Evolutionary conservation across 2,329 filamentous ascomycete genomes (phyloP), one percentile per base, ranked within the genome.

Genomic region (Diaporthe citriasiana): DNA sequence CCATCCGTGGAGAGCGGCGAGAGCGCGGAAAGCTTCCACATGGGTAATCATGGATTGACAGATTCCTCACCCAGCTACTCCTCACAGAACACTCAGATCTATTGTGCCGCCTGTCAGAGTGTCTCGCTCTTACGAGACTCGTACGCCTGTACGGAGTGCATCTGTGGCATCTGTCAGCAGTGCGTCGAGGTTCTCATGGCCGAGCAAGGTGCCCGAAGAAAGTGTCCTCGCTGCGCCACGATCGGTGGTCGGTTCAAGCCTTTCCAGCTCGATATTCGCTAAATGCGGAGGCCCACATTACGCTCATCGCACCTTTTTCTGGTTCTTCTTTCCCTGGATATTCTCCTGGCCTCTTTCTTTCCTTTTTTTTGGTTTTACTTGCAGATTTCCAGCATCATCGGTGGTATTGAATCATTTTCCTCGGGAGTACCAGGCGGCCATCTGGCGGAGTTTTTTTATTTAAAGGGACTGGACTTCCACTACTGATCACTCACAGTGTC

Each of bases 101-200:
- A 97, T 82, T 98, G 96, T 82, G 94, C 95, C 27, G 94, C 93
- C 63, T 98, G 96, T 81, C 92, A 94, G 77, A 91, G 93, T 50
- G 87, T 95, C 25, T 95, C 93, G 69, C 86, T 92, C 15, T 86
- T 98, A 35, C 93, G 92, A 79, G 93, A 96, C 79, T 97, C 94
- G 45, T 98, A 95, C 80, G 96, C 96, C 30, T 98, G 96, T 82
- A 98, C 95, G 1, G 95, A 98, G 83, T 98, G 97, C 82, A 97
- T 98, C 76, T 97, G 95, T 81, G 96, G 95, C 22, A 89, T 98
- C 66, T 98, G 97, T 83, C 91, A 93, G 76, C 91, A 95, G 74
- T 98, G 96, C 79, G 95, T 98, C 73, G 93, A 95, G 79, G 91
- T 94, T 45, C 87, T 96, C 72, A 92, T 94, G 83, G 90, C 89